Percentiles rank a stretch among this genome's conserved stretches.
Conservation (phyloP, 2,329 filamentous ascomycete species). For the Chaetomiaceae sp. region DNA sequence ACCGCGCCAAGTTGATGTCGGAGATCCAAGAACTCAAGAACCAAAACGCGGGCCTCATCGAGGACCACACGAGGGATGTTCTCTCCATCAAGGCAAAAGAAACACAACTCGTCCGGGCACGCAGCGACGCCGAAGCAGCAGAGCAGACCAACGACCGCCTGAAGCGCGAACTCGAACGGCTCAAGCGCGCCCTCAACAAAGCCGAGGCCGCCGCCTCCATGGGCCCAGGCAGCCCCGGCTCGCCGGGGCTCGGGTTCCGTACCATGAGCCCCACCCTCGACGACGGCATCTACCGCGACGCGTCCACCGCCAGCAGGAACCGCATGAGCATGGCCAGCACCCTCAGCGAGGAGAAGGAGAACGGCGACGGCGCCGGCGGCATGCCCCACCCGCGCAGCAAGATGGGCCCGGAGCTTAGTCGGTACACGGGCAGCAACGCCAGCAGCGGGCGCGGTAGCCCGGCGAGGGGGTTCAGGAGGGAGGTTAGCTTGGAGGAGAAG, state of each 20-base stretch:
- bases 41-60: constrained; percentile 92
- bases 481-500: constrained; percentile 26
- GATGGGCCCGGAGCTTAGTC: constrained; percentile 47
- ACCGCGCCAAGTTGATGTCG: constrained; percentile 74
- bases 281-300: constrained; percentile 56
- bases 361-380: constrained; percentile 48
- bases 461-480: constrained; percentile 48
- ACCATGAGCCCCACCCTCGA: constrained; percentile 52
- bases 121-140: constrained; percentile 83
- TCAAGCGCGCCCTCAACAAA: constrained; percentile 78
- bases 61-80: constrained; percentile 93
- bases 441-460: constrained; percentile 57
- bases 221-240: constrained; percentile 29
- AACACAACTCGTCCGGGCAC: constrained; percentile 87
- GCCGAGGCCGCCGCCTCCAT: constrained; percentile 47
- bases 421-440: constrained; percentile 42
- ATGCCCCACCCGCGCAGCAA: constrained; percentile 44
- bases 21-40: constrained; percentile 94
- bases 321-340: constrained; percentile 60
- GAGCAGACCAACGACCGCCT: constrained; percentile 82
- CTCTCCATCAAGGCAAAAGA: constrained; percentile 98
- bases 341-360: constrained; percentile 74
- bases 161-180: constrained; percentile 80
- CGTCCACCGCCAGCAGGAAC: constrained; percentile 37
- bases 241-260: constrained; percentile 28